A percentile compares a stretch with the other conserved stretches of the same genome.
Conservation (phyloP, 306 rosid genomes). For the Lithocarpus polystachyus region DNA sequence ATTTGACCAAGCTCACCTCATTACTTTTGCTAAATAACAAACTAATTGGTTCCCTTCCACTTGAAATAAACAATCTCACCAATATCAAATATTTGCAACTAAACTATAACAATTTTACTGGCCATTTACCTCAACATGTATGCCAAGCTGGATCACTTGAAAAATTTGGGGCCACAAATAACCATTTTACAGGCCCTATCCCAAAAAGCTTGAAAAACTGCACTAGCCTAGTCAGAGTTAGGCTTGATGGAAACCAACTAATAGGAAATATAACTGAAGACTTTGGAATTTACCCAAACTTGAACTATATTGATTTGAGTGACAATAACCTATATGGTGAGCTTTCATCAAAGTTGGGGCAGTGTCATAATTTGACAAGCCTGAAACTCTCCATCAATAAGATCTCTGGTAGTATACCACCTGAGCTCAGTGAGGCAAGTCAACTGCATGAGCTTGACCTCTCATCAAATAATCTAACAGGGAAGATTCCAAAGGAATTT, state of each 20-base stretch:
- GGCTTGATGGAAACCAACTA: slow-evolving; percentile 26
- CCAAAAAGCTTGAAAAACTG: slow-evolving; percentile 28
- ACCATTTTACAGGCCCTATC: neutral
- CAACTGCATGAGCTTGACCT: slow-evolving; percentile 10
- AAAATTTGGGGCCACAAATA: rapidly evolving
- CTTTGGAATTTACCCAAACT: slow-evolving; percentile 36
- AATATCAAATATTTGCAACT: neutral
- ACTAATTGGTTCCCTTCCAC: neutral
- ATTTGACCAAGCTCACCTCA: neutral
- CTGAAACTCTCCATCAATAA: neutral
- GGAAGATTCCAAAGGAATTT: no score
- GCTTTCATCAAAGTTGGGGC: neutral
- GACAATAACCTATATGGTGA: neutral
- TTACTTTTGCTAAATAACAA: neutral
- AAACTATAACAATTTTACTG: neutral
- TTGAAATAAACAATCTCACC: neutral
- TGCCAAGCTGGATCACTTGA: neutral
- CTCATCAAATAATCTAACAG: no score
- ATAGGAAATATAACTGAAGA: slow-evolving; percentile 35
- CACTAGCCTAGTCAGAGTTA: slow-evolving; percentile 15
- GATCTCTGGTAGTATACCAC: neutral
- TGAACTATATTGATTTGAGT: slow-evolving; percentile 20
- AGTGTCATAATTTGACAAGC: neutral
- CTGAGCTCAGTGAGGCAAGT: neutral
- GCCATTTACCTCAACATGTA: neutral